phyloP scores from a whole-genome alignment of 1,139 yeast genomes.

The Sugiyamaella pinicola region DNA sequence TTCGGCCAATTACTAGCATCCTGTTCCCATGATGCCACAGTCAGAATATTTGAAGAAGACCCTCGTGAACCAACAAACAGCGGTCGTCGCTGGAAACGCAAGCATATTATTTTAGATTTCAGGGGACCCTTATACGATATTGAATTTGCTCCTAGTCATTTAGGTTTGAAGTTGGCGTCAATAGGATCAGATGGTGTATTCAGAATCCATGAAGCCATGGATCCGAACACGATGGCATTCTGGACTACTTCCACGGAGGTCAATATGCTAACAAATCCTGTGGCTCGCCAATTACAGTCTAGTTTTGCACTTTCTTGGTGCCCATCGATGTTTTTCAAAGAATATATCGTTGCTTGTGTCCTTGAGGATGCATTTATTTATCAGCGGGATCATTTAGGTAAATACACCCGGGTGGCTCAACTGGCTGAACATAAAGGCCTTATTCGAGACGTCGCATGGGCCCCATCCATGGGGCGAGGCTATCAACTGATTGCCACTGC shows the following conservation, averaged over 20 bases:
- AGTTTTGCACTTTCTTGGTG: conserved; percentile 93
- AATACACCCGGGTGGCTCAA: conserved; percentile 49
- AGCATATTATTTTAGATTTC: conserved; percentile 79
- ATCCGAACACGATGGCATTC: conserved; percentile 77
- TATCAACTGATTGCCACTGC: conserved; percentile 92
- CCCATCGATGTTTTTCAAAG: conserved; percentile 80
- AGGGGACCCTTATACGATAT: conserved; percentile 90
- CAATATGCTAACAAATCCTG: conserved; percentile 61
- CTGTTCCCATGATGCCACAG: conserved; percentile 86
- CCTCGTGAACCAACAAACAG: conserved; percentile 72
- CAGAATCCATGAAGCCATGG: conserved; percentile 84
- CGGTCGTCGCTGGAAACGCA: conserved; percentile 78
- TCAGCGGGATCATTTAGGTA: conserved; percentile 51
- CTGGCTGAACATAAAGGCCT: conserved; percentile 79
- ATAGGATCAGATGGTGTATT: conserved; percentile 90
- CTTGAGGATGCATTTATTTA: conserved; percentile 84
- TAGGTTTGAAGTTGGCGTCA: conserved; percentile 81
- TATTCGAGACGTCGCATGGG: conserved; percentile 92
- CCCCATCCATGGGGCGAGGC: conserved; percentile 92
- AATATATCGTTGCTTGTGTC: conserved; percentile 82
- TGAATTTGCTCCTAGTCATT: conserved; percentile 83
- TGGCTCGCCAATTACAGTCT: conserved; percentile 81
- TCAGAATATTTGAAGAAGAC: conserved; percentile 89
- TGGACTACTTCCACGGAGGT: conserved; percentile 79
- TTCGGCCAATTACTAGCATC: conserved; percentile 85